Evolutionary conservation across 495 filamentous ascomycete genomes (phyloP).

Genomic region (Penicillium lividum): DNA sequence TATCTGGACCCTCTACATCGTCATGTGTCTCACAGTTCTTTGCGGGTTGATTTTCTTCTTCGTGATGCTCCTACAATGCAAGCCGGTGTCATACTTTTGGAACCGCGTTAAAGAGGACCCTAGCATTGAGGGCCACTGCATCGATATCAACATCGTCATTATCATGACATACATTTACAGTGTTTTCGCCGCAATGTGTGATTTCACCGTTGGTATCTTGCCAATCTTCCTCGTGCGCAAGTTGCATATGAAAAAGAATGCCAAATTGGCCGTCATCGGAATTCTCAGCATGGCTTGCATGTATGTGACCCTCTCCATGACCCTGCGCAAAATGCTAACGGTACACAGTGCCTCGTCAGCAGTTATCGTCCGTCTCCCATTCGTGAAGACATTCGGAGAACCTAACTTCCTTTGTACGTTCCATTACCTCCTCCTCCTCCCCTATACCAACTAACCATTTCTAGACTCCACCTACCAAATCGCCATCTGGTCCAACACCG

Average conservation of each 20-base stretch:
- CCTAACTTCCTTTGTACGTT: conserved; percentile 43
- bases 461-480: conserved; percentile 43
- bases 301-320: conserved; percentile 24
- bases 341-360: conserved; percentile 38
- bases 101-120: conserved; percentile 30
- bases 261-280: conserved; percentile 41
- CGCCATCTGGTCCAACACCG: conserved; percentile 48
- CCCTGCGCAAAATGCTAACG: background rate
- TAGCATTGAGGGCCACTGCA: conserved; percentile 36
- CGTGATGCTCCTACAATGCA: conserved; percentile 46
- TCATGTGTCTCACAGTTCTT: conserved; percentile 39
- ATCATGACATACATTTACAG: conserved; percentile 47
- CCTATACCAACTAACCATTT: background rate
- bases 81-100: conserved; percentile 46
- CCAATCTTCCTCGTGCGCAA: conserved; percentile 40
- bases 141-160: conserved; percentile 37
- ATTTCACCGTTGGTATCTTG: conserved; percentile 46
- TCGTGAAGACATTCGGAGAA: conserved; percentile 39
- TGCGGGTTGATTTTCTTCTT: conserved; percentile 42
- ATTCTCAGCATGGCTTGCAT: conserved; percentile 49
- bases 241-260: conserved; percentile 38
- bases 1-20: conserved; percentile 38
- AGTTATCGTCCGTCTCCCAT: conserved; percentile 44
- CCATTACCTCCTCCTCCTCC: background rate
- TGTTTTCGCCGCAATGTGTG: conserved; percentile 39